phyloP scores from a whole-genome alignment of 1,284 basidiomycete species.

The Ganoderma leucocontextum region DNA sequence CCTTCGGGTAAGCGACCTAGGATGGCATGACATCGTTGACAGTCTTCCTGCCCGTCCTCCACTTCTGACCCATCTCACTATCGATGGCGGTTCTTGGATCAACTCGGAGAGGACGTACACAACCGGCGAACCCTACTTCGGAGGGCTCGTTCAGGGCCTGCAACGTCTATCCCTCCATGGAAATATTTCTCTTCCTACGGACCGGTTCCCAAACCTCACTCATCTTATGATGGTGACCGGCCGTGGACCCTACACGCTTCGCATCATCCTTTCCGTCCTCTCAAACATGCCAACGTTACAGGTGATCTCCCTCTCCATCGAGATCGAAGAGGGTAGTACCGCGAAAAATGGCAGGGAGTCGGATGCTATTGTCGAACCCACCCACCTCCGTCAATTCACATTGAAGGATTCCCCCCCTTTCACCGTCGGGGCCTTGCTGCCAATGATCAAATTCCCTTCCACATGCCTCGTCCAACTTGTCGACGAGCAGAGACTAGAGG shows the following conservation, averaged over 20 bases:
- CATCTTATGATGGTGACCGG: neutral
- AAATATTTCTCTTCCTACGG: neutral
- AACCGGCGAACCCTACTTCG: neutral
- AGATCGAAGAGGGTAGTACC: neutral
- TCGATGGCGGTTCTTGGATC: neutral
- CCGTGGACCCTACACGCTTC: no score
- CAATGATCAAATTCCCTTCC: conserved; percentile 1
- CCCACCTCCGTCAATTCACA: neutral
- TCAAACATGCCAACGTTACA: neutral
- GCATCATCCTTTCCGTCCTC: neutral
- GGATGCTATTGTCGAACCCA: neutral
- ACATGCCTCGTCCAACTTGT: neutral
- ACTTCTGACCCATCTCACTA: neutral
- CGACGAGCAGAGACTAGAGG: neutral
- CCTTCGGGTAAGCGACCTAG: neutral
- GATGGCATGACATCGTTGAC: neutral
- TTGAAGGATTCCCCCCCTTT: neutral
- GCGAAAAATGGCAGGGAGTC: neutral
- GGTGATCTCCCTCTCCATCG: neutral
- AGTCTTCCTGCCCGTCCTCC: neutral
- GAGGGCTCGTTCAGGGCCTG: neutral
- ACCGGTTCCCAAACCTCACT: conserved; percentile 4
- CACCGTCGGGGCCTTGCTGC: neutral
- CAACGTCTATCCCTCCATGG: neutral
- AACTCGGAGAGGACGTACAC: neutral